Evolutionary conservation across 768 basidiomycete species (phyloP).

Genomic region (Collybia sordida): DNA sequence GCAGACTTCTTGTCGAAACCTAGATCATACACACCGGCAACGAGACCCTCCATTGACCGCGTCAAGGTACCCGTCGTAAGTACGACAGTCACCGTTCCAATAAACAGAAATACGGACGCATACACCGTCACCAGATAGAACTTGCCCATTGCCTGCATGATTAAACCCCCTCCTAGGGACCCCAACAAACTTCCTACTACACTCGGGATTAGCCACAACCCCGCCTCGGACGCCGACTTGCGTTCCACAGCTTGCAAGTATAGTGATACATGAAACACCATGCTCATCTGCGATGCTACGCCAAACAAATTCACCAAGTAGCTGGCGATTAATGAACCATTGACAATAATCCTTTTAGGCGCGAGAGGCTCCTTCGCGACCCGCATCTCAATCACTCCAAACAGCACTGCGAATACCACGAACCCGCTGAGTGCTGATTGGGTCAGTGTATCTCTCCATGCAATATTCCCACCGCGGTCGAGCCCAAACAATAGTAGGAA

Average conservation of each 20-base stretch:
- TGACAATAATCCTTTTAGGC: constrained; percentile 51
- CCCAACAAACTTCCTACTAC: constrained; percentile 49
- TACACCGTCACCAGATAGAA: constrained; percentile 51
- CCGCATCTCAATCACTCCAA: constrained; percentile 45
- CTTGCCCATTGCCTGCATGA: constrained; percentile 59
- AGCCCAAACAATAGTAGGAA: constrained; percentile 58
- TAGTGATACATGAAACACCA: constrained; percentile 54
- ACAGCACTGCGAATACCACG: constrained; percentile 31
- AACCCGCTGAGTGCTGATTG: constrained; percentile 33
- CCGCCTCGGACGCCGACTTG: constrained; percentile 46
- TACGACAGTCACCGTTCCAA: constrained; percentile 36
- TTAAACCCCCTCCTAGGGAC: constrained; percentile 49
- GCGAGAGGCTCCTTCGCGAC: constrained; percentile 59
- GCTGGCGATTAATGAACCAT: constrained; percentile 50
- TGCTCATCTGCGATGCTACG: constrained; percentile 41
- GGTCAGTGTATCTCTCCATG: constrained; percentile 44
- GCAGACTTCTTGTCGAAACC: too few species aligned
- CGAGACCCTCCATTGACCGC: constrained; percentile 36
- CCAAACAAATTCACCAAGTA: constrained; percentile 62
- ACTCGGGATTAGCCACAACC: constrained; percentile 49
- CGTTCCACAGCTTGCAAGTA: constrained; percentile 59
- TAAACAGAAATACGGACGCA: constrained; percentile 36
- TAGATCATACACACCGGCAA: constrained; percentile 32
- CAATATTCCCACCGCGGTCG: constrained; percentile 51
- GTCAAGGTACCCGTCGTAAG: constrained; percentile 38